Conservation (phyloP, 768 basidiomycete genomes). For the Psilocybe cubensis region DNA sequence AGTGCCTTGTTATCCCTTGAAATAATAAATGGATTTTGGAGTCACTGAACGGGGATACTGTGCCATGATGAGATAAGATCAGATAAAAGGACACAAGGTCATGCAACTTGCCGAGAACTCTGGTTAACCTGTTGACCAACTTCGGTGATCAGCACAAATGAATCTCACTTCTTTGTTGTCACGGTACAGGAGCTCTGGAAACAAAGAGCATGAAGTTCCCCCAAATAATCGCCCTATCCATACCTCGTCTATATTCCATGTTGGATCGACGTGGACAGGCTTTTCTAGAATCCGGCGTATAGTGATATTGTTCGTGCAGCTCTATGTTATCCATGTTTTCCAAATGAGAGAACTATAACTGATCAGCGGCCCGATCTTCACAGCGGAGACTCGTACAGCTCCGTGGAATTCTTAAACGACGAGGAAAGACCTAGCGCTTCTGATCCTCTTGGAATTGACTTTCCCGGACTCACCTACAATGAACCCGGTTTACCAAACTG, state of each 20-base stretch:
- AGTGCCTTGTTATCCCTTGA: no score
- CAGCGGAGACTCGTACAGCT: constrained; percentile 68
- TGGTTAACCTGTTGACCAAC: not conserved
- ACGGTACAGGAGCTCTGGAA: not conserved
- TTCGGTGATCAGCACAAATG: not conserved
- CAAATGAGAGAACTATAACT: not conserved
- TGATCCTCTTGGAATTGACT: constrained; percentile 51
- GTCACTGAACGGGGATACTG: not conserved
- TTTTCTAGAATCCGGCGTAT: constrained; percentile 44
- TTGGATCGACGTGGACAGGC: constrained; percentile 44
- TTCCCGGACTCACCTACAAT: constrained; percentile 52
- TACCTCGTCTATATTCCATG: constrained; percentile 15
- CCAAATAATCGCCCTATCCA: not conserved
- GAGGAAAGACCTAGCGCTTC: constrained; percentile 37
- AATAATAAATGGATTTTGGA: not conserved
- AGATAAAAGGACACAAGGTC: not conserved
- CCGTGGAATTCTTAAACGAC: constrained; percentile 33
- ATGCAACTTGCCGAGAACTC: not conserved
- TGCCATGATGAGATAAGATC: not conserved
- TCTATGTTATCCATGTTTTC: not conserved
- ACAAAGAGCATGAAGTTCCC: not conserved
- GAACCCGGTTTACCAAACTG: constrained; percentile 57
- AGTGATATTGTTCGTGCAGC: constrained; percentile 53
- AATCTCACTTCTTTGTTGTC: not conserved
- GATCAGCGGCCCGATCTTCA: not conserved